Evolutionary conservation across 2,329 filamentous ascomycete genomes (phyloP).

Genomic region (Xylaria sp.): DNA sequence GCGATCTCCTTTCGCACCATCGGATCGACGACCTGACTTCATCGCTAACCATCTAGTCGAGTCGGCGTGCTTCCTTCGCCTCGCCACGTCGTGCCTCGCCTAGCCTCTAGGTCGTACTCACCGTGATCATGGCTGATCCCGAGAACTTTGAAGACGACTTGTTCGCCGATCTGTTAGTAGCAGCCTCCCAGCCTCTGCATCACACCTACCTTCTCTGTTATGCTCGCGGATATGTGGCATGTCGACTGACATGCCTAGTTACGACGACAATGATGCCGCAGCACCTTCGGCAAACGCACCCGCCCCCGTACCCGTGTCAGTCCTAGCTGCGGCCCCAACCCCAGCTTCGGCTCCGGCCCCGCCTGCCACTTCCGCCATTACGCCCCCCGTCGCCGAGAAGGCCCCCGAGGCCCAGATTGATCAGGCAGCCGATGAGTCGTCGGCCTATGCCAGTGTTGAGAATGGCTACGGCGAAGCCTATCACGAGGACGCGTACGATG

Average conservation of each 20-base stretch:
- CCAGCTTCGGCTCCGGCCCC: conserved; percentile 26
- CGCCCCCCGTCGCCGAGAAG: conserved; percentile 27
- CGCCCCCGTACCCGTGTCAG: conserved; percentile 2
- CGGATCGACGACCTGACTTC: not conserved
- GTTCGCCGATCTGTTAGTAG: conserved; percentile 84
- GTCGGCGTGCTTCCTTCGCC: not conserved
- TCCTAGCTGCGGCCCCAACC: conserved; percentile 11
- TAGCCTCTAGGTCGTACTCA: not conserved
- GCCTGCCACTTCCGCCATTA: conserved; percentile 21
- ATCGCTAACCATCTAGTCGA: not conserved
- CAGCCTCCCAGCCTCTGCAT: not conserved
- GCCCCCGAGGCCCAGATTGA: conserved; percentile 32
- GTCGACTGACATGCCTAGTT: conserved; percentile 39
- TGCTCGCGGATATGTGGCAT: not conserved
- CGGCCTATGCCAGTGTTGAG: conserved; percentile 27
- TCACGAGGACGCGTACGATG: conserved; percentile 44
- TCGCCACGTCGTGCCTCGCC: not conserved
- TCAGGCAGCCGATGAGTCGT: conserved; percentile 29
- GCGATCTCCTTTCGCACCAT: not conserved
- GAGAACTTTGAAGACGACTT: conserved; percentile 89
- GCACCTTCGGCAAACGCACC: conserved; percentile 33
- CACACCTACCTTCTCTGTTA: not conserved
- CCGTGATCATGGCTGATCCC: conserved; percentile 63
- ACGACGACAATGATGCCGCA: conserved; percentile 60
- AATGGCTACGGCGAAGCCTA: conserved; percentile 38